Evolutionary conservation across 805 yeast genomes (phyloP).

Genomic region (Blastobotrys peoriensis): DNA sequence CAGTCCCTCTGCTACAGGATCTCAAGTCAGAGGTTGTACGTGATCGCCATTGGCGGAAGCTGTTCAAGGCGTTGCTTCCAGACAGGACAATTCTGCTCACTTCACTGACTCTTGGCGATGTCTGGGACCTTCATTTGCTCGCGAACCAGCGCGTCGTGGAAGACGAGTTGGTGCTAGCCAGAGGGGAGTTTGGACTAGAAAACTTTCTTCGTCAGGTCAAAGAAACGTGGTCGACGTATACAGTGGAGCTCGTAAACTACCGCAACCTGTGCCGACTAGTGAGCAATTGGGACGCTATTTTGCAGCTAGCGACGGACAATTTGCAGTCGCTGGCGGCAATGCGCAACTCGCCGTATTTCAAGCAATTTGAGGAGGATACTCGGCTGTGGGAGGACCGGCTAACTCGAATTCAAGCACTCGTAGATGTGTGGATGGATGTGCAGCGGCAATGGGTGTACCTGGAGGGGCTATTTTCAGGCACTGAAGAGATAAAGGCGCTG

Average conservation of each 20-base stretch:
- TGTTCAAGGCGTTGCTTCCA: conserved; percentile 34
- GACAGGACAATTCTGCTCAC: conserved; percentile 7
- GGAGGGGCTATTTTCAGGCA: conserved; percentile 60
- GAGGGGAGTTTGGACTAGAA: conserved; percentile 64
- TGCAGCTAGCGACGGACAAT: conserved; percentile 55
- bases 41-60: conserved; percentile 59
- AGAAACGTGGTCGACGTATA: conserved; percentile 47
- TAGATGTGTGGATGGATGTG: conserved; percentile 73
- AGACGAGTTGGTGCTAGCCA: conserved; percentile 54
- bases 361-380: conserved; percentile 54
- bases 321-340: conserved; percentile 59
- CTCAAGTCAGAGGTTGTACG: conserved; percentile 53
- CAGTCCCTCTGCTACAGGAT: conserved; percentile 36
- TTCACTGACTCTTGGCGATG: conserved; percentile 46
- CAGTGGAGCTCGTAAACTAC: conserved; percentile 50
- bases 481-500: conserved; percentile 51
- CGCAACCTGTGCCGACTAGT: conserved; percentile 50
- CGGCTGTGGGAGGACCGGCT: conserved; percentile 50
- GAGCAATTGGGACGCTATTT: conserved; percentile 59
- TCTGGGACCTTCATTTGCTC: conserved; percentile 51
- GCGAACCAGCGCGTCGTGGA: conserved; percentile 43
- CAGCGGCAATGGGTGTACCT: conserved; percentile 88
- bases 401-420: conserved; percentile 42
- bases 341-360: conserved; percentile 60
- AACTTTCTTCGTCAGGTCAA: conserved; percentile 47